These are phyloP conservation scores for Corylus heterophylla DNA, from an alignment of 306 rosid species.

Conservation along the genomic window DNA sequence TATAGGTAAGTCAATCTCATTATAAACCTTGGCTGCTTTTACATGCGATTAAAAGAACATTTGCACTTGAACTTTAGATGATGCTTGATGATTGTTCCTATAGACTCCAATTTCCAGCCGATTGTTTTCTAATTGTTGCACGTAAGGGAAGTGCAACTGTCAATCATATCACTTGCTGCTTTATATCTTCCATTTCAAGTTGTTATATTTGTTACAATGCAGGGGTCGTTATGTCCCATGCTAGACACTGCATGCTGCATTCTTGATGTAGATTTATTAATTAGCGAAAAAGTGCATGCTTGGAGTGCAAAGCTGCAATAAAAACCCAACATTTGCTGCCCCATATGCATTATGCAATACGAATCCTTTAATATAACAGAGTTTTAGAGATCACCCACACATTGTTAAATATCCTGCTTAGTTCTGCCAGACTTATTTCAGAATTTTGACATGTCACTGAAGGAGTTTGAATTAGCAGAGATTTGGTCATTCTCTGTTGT, in stretches of 20 bases:
- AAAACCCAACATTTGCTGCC: neutral
- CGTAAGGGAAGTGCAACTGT: slow-evolving; percentile 7
- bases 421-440: slow-evolving; percentile 11
- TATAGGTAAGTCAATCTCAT: slow-evolving; percentile 48
- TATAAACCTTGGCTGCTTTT: slow-evolving; percentile 12
- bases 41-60: neutral
- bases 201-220: neutral
- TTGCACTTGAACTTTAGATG: slow-evolving; percentile 12
- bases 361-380: neutral
- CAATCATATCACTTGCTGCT: slow-evolving; percentile 12
- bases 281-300: slow-evolving; percentile 26
- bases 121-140: slow-evolving; percentile 24
- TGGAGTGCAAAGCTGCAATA: slow-evolving; percentile 16
- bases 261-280: slow-evolving; percentile 17
- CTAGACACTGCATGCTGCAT: slow-evolving; percentile 22
- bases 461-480: slow-evolving; percentile 4
- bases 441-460: slow-evolving; percentile 10
- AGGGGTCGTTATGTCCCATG: neutral
- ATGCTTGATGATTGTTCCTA: slow-evolving; percentile 29
- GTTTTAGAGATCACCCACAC: neutral
- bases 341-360: neutral
- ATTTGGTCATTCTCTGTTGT: neutral
- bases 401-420: neutral
- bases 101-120: slow-evolving; percentile 6
- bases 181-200: slow-evolving; percentile 11